Evolutionary conservation across 1,284 basidiomycete species (phyloP), one percentile per base, ranked within the genome.

Genomic region (Kalmanozyma brasiliensis): DNA sequence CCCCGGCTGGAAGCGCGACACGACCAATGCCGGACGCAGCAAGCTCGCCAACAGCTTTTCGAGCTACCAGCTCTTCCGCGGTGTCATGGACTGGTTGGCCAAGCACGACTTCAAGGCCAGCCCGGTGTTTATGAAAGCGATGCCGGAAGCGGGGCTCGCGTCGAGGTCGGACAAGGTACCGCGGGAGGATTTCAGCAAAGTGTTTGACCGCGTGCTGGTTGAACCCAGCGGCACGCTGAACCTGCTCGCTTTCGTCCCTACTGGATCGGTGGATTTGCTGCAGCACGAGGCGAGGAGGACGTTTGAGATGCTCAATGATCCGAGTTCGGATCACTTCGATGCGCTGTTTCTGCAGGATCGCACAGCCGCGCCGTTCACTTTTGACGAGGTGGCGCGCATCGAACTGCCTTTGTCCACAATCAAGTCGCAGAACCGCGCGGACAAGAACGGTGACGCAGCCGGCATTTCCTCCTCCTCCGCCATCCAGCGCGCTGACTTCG

Each of bases 61-160:
- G 70, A 91, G 90, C 32, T 94, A 93, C 82, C 93, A 94, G 80
- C 84, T 93, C 30, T 93, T 94, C 83, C 88, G 90, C 61, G 91
- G 90, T 43, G 88, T 88, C 3, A 80, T 94, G 61, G 90, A 92
- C 76, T 89, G 92, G 78, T 81, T 94, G 20, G 74, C 76, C 17
- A 88, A 88, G 71, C 89, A 90, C 68, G 87, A 92, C 64, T 91
- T 91, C 58, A 82, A 80, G n/a, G 84, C 84, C 16, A 86, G 87
- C 0, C 86, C 87, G 0, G 84, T 89, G 0, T 93, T 90, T 71
- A 85, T 91, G 62, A 91, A 83, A 46, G 49, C 65, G 19, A 57
- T 80, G 56, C 70, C 73, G n/a, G 56, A 63, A n/a, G 66, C 53
- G 1, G 73, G 75, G 10, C 65, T 77, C 7, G 65, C 38, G 8